Evolutionary conservation across 768 basidiomycete species (phyloP), one percentile per base, ranked within the genome.

Genomic region (Rossbeevera mucosa): DNA sequence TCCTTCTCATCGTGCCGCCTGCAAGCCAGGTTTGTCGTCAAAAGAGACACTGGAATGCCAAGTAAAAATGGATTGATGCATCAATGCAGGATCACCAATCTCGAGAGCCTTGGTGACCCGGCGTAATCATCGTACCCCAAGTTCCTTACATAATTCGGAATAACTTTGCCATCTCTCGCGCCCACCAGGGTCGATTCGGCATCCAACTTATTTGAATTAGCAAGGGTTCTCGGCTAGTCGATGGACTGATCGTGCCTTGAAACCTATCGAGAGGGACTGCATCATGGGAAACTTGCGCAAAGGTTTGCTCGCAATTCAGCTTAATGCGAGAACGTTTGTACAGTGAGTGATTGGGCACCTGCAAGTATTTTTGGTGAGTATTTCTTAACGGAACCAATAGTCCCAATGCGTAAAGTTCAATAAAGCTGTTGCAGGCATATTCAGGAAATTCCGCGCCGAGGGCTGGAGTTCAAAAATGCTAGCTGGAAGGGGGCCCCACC

Each of bases 1-100:
- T 68, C 22, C 58, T 62, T 16, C 44, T 68, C 28, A 48, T 61
- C 38, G 46, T 54, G 44, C 54, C 49, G 13, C 58, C 62, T n/a
- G 36, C 20, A 18, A 60, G 59, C 31, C 52, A 46, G 30, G 4
- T 54, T 29, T 59, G 18, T 54, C 51, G 20, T n/a, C 47, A 55
- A 50, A 42, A 47, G 16, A 4, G 52, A 59, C 9, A 31, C 24
- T 18, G 50, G 52, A 2, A 25, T 14, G 2, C 5, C 21, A 1
- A n/a, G 28, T 20, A 20, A 41, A 30, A 52, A 29, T 12, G 47
- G n/a, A n/a, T n/a, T n/a, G 51, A 21, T 36, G 18, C 3, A 28
- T 51, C n/a, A 64, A 40, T 52, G 65, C 44, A 59, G 57, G 16
- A 59, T 49, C 11, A 7, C 68, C 36, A 29, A 54, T 41, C 38